These are phyloP conservation scores for Bonia amplexicaulis DNA, from an alignment of 176 grass and related monocot genomes.

Conservation along the genomic window DNA sequence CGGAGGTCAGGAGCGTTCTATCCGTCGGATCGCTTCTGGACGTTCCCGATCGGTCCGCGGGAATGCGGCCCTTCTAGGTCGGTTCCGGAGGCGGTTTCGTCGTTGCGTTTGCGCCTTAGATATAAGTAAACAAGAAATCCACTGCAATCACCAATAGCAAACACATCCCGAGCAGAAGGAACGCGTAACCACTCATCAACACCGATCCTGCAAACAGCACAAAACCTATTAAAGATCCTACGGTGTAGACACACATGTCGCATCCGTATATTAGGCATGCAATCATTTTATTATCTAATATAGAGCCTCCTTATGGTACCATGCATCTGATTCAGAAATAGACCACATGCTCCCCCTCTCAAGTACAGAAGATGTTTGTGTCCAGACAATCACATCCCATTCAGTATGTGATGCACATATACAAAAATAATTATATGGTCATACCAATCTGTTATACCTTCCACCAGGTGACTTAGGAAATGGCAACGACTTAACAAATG, in stretches of 20 bases:
- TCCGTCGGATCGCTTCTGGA: constrained; percentile 28
- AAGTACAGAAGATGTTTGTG: neutral
- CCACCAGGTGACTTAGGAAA: constrained; percentile 83
- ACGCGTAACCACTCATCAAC: constrained; percentile 84
- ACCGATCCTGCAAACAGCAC: constrained; percentile 57
- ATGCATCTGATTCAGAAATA: neutral
- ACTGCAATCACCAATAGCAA: constrained; percentile 89
- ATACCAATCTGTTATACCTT: constrained; percentile 59
- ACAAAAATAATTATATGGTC: constrained; percentile 12
- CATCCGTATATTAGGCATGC: neutral
- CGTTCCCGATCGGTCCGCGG: neutral
- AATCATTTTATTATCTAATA: neutral
- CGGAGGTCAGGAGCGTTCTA: neutral
- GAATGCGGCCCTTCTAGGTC: neutral
- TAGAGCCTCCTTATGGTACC: neutral
- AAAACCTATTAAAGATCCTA: constrained; percentile 3
- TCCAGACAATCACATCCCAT: neutral
- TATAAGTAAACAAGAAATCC: constrained; percentile 48
- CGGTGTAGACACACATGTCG: neutral
- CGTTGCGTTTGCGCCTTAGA: neutral
- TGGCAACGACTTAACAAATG: constrained; percentile 60
- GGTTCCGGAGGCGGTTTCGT: neutral
- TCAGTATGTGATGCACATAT: neutral
- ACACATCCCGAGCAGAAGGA: constrained; percentile 74
- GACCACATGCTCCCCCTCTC: neutral